These are phyloP conservation scores for Aspergillus ellipticus DNA, from an alignment of 495 filamentous ascomycete species.

Conservation along the genomic window DNA sequence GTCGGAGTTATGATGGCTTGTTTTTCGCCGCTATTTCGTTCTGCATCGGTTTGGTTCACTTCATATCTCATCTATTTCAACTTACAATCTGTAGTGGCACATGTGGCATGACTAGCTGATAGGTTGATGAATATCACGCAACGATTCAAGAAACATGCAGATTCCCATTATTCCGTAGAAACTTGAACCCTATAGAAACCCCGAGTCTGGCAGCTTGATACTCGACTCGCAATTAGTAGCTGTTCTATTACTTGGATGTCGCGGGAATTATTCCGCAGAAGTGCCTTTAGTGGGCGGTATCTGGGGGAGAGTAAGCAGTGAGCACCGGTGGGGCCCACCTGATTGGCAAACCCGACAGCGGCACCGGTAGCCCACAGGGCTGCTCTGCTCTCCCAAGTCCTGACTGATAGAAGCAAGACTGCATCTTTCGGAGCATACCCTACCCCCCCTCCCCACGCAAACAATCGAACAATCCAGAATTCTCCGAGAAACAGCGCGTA, in stretches of 20 bases:
- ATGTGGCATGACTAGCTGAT: conserved; percentile 34
- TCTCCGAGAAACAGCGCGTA: not conserved
- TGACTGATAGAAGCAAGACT: too few relatives aligned
- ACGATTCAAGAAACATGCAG: not conserved
- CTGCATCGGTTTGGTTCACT: conserved; percentile 27
- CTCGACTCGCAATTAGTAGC: too few relatives aligned
- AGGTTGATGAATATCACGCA: conserved; percentile 25
- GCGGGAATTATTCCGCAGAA: not conserved
- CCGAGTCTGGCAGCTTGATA: too few relatives aligned
- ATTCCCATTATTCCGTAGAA: too few relatives aligned
- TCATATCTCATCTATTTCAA: conserved; percentile 23
- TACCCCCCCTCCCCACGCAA: not conserved
- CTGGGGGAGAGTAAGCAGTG: too few relatives aligned
- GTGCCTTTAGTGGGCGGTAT: not conserved
- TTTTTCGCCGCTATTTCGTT: conserved; percentile 36
- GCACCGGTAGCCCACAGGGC: not conserved
- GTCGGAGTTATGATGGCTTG: conserved; percentile 46
- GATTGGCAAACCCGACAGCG: not conserved
- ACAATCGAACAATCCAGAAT: not conserved
- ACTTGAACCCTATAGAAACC: too few relatives aligned
- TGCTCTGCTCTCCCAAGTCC: too few relatives aligned
- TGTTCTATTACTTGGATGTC: not conserved
- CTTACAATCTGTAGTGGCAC: conserved; percentile 31
- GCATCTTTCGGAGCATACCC: not conserved
- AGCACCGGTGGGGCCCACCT: not conserved